Base-by-base conservation (phyloP, 805 yeast genomes). In the Aciculoconidium aculeatum region DNA sequence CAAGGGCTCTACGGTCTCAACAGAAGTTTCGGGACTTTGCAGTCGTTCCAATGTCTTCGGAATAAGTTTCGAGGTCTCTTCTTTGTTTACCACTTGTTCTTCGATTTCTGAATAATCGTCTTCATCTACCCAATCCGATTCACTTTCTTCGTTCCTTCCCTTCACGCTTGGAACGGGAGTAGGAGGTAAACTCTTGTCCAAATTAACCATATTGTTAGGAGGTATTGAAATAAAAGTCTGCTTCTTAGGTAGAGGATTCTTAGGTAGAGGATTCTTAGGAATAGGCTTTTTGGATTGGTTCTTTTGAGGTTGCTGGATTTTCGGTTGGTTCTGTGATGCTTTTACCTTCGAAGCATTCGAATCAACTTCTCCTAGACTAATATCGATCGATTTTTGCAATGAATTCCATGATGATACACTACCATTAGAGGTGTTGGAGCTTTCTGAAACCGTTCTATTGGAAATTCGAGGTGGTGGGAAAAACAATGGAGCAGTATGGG, bases 391-490 rank as follows among this genome's bases (percentile, higher is more conserved):
- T 17, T 47, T 42, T 33, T 55, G 61, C 8, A 55, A 30, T 1
- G 61, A 53, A 21, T 48, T 44, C 58, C 58, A 55, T 3, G 57
- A 51, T 8, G 40, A 31, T 4, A 30, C 24, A 12, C 39, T 34
- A 2, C 33, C 27, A 5, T 25, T 32, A 3, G 37, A 34, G n/a
- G 13, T 22, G 4, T 27, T 30, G 8, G 37, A 34, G 11, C 25
- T 23, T 2, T 18, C 15, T 6, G 41, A 37, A 4, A 30, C 17
- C 4, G 25, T 18, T 32, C 36, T 26, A 17, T 12, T 11, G 19
- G 34, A 18, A 19, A 25, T 15, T 11, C 16, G 5, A 27, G 13
- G 23, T 9, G 23, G 12, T 27, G 11, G 5, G 17, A 5, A n/a
- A 15, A 6, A 10, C 6, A n/a, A 7, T 21, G 23, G 11, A 8